Base-by-base conservation (phyloP, 1,284 basidiomycete species). In the Agaricales sp. region DNA sequence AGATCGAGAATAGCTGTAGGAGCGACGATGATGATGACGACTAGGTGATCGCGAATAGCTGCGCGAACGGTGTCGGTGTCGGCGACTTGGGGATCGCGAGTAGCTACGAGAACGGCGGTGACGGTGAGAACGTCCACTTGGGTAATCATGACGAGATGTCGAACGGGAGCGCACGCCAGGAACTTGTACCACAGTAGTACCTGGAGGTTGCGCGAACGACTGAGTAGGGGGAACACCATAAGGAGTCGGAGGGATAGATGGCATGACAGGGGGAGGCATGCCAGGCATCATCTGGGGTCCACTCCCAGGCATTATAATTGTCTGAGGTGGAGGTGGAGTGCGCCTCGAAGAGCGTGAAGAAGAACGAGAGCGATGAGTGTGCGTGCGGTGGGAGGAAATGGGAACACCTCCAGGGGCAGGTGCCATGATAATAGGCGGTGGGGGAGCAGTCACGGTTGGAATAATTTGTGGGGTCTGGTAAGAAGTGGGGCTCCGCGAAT, bases 401-500 rank as follows among this genome's bases (percentile, higher is more conserved):
- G 30, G 30, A 35, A 35, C 30, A n/a, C 30, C 30, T 8, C 11
- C 11, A 35, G n/a, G 11, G 30, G n/a, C 11, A n/a, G 30, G 30
- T 11, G 30, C 30, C 11, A 35, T 8, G n/a, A 11, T n/a, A 11
- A 35, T 35, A n/a, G 30, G 30, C 25, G 45, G 51, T 46, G 16
- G 58, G 59, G 14, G 60, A 62, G 39, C 52, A 55, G 11, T 57
- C 57, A 20, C 56, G 49, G 41, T 56, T 24, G 52, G 57, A 30
- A 51, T 51, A 47, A 47, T 49, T 16, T 21, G 48, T 12, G 50
- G 48, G 47, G 52, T 51, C 24, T 50, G 61, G 12, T 64, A 63
- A 47, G 54, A 55, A 38, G 61, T 63, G 4, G 56, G 57, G 24
- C 59, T 59, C 23, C 60, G 59, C 13, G 52, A 30, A 44, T 46